A percentile compares a stretch with the other conserved stretches of the same genome.
Evolutionary conservation across 2,329 filamentous ascomycete genomes (phyloP).

Genomic region (Penicillium sp.): DNA sequence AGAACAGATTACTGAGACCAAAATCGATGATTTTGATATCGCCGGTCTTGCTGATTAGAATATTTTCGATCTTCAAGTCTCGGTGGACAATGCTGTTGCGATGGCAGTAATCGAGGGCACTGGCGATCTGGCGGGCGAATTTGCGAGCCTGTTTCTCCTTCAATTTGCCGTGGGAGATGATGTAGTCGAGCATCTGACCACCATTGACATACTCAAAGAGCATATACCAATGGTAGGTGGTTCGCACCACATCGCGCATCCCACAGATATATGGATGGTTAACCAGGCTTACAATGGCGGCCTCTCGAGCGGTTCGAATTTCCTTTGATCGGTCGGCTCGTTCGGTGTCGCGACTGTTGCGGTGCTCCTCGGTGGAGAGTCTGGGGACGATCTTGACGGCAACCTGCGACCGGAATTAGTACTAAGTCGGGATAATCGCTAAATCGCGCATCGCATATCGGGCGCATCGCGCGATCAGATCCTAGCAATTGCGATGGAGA

Average conservation of each 20-base stretch:
- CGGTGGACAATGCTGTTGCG: constrained; percentile 97
- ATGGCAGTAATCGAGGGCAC: constrained; percentile 95
- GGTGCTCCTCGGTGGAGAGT: constrained; percentile 83
- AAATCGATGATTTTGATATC: constrained; percentile 99
- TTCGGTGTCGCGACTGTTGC: constrained; percentile 73
- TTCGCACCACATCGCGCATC: constrained; percentile 91
- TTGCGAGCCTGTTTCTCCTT: constrained; percentile 99
- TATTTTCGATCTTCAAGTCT: constrained; percentile 98
- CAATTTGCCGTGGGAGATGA: constrained; percentile 94
- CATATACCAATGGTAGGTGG: constrained; percentile 99
- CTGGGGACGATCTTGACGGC: constrained; percentile 97
- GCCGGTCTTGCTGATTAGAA: constrained; percentile 96
- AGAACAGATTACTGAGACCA: constrained; percentile 93
- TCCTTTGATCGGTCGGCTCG: constrained; percentile 96
- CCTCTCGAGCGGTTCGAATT: constrained; percentile 90
- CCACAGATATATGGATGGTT: constrained; percentile 96
- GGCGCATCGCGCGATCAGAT: not conserved
- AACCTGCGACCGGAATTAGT: constrained; percentile 60
- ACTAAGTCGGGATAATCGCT: not conserved
- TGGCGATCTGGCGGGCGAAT: constrained; percentile 96
- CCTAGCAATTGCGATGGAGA: not conserved
- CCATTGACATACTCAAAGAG: constrained; percentile 99
- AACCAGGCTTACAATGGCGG: constrained; percentile 91
- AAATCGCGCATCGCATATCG: not conserved
- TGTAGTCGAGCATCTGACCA: constrained; percentile 99